A percentile compares a stretch with the other conserved stretches of the same genome.
These are phyloP conservation scores for Blastobotrys capitulatus DNA, from an alignment of 1,139 yeast genomes.

Conservation along the genomic window DNA sequence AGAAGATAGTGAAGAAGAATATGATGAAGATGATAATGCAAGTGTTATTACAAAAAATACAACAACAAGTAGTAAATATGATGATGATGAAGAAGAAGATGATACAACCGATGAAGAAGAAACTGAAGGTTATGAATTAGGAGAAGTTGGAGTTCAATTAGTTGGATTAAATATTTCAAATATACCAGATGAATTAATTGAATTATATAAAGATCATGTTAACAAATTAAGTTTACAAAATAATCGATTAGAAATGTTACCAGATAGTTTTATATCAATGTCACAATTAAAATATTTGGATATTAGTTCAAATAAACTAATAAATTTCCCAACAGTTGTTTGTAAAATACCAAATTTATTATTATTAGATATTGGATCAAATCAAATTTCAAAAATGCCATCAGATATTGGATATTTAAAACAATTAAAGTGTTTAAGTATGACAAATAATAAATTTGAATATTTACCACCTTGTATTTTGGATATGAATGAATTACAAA, in stretches of 20 bases:
- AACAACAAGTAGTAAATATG: not conserved
- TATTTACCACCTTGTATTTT: slow-evolving; percentile 54
- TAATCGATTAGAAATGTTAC: slow-evolving; percentile 46
- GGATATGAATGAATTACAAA: slow-evolving; percentile 47
- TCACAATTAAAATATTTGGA: slow-evolving; percentile 56
- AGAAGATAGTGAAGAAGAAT: slow-evolving; percentile 1
- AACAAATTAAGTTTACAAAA: slow-evolving; percentile 51
- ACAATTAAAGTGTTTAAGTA: slow-evolving; percentile 46
- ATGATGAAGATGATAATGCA: slow-evolving; percentile 6
- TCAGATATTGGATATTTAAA: slow-evolving; percentile 38
- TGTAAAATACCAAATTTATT: slow-evolving; percentile 45
- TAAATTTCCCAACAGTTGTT: slow-evolving; percentile 47
- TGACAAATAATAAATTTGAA: slow-evolving; percentile 57
- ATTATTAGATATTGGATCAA: slow-evolving; percentile 62
- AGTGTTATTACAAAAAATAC: not conserved
- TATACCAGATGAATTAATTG: slow-evolving; percentile 38
- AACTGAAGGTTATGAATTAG: slow-evolving; percentile 11
- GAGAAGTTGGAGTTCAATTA: slow-evolving; percentile 23
- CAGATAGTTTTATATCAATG: slow-evolving; percentile 44
- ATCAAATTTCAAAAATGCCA: slow-evolving; percentile 45
- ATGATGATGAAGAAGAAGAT: slow-evolving; percentile 1
- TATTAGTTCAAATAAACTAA: slow-evolving; percentile 54
- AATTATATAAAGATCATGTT: slow-evolving; percentile 36
- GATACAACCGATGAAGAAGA: slow-evolving; percentile 12
- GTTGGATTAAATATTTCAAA: slow-evolving; percentile 34